These are phyloP conservation scores for Blastobotrys raffinosifermentans DNA, from an alignment of 1,139 yeast species.

Conservation along the genomic window DNA sequence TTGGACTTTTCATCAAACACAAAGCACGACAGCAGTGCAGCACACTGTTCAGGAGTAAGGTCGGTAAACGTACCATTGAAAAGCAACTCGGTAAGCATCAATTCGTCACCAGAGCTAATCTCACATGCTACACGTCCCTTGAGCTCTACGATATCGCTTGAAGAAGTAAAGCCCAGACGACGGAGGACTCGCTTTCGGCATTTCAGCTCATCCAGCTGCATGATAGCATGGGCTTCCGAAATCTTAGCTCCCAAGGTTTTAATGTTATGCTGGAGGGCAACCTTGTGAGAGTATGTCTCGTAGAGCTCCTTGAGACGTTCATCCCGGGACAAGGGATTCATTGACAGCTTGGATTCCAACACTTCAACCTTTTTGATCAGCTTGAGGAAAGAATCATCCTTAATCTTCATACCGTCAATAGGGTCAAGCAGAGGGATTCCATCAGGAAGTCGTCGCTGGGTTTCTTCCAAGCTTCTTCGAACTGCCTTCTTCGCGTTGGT, in stretches of 20 bases:
- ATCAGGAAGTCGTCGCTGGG: constrained; percentile 77
- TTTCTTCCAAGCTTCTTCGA: constrained; percentile 72
- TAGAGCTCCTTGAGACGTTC: constrained; percentile 57
- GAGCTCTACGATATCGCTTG: constrained; percentile 77
- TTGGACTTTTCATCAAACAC: constrained; percentile 95
- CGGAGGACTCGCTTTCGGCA: constrained; percentile 89
- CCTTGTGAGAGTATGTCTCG: constrained; percentile 58
- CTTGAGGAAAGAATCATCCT: constrained; percentile 66
- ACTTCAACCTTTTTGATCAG: constrained; percentile 75
- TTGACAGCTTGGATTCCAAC: constrained; percentile 61
- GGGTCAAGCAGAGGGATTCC: constrained; percentile 91
- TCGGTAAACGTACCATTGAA: constrained; percentile 94
- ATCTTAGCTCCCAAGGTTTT: constrained; percentile 59
- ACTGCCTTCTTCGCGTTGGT: constrained; percentile 67
- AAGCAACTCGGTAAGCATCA: constrained; percentile 80
- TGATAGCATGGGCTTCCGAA: constrained; percentile 79
- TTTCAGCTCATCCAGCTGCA: constrained; percentile 88
- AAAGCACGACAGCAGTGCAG: constrained; percentile 86
- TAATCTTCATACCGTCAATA: constrained; percentile 83
- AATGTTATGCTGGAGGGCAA: constrained; percentile 55
- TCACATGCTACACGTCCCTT: constrained; percentile 98
- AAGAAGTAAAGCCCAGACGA: constrained; percentile 75
- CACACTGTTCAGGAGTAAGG: constrained; percentile 81
- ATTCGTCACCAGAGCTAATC: constrained; percentile 81
- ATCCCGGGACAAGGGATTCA: constrained; percentile 67